Evolutionary conservation across 2,329 filamentous ascomycete genomes (phyloP).

Genomic region (Plenodomus biglobosus): DNA sequence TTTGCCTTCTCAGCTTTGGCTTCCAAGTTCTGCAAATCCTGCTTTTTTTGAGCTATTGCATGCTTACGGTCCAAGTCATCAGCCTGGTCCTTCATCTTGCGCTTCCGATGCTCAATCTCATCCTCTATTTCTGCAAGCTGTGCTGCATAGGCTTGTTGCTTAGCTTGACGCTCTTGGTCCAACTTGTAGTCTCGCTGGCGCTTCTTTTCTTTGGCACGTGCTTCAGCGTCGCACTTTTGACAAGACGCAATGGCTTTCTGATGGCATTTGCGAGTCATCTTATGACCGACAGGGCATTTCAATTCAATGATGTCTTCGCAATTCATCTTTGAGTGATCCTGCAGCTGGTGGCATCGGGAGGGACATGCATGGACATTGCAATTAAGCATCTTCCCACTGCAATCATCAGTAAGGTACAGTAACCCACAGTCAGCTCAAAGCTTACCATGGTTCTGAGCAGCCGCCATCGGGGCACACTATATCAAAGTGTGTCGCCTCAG

Average conservation of each 20-base stretch:
- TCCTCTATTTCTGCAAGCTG: slow-evolving; percentile 56
- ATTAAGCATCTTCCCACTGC: slow-evolving; percentile 53
- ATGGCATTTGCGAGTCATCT: slow-evolving; percentile 52
- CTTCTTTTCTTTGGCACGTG: slow-evolving; percentile 49
- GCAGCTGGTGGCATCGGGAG: slow-evolving; percentile 62
- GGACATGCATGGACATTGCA: slow-evolving; percentile 64
- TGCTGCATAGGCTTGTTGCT: slow-evolving; percentile 50
- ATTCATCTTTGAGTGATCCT: slow-evolving; percentile 59
- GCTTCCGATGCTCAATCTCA: slow-evolving; percentile 55
- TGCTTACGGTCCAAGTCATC: slow-evolving; percentile 52
- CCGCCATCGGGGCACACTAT: slow-evolving; percentile 68
- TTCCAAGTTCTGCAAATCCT: slow-evolving; percentile 51
- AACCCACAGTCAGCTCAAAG: background rate
- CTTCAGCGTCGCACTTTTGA: slow-evolving; percentile 55
- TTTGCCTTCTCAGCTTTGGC: slow-evolving; percentile 9
- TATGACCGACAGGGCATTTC: slow-evolving; percentile 59
- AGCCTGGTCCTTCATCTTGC: slow-evolving; percentile 46
- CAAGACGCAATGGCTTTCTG: slow-evolving; percentile 47
- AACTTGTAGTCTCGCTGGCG: slow-evolving; percentile 53
- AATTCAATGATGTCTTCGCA: slow-evolving; percentile 50
- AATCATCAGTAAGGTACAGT: slow-evolving; percentile 11
- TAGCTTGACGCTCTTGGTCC: slow-evolving; percentile 51
- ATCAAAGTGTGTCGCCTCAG: slow-evolving; percentile 60
- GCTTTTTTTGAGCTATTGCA: slow-evolving; percentile 50
- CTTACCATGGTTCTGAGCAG: slow-evolving; percentile 64